Percentiles rank a stretch among this genome's conserved stretches.
Conservation (phyloP, 768 basidiomycete genomes). For the Chalciporus sphaerocephalus region DNA sequence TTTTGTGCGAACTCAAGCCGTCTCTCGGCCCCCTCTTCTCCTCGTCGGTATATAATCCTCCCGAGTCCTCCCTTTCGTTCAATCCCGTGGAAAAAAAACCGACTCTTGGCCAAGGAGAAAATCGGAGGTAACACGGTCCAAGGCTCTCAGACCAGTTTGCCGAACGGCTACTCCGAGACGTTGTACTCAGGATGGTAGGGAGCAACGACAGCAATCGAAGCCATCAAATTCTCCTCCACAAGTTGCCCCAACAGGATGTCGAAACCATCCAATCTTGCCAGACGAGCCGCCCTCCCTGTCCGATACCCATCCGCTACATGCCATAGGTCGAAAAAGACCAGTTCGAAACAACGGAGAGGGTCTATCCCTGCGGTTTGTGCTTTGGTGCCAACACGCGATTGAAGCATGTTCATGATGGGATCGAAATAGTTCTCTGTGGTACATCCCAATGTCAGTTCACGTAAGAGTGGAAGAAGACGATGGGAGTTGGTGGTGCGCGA, state of each 20-base stretch:
- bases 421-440: conserved; percentile 9
- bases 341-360: conserved; percentile 6
- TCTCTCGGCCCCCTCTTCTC: no score
- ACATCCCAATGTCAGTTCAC: conserved; percentile 15
- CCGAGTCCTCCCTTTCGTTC: no score
- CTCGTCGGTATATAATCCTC: no score
- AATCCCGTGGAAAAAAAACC: no score
- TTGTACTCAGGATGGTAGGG: conserved; percentile 14
- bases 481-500: not conserved
- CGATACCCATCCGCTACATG: not conserved
- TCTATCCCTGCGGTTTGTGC: conserved; percentile 2
- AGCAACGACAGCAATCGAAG: conserved; percentile 5
- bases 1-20: no score
- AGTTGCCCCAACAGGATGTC: not conserved
- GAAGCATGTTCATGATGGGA: conserved; percentile 7
- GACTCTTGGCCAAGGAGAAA: not conserved
- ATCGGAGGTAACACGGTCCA: no score
- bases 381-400: conserved; percentile 6
- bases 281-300: not conserved
- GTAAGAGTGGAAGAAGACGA: conserved; percentile 8
- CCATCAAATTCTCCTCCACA: not conserved
- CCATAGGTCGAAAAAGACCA: conserved; percentile 12
- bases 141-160: no score
- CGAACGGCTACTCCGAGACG: not conserved
- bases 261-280: not conserved